Conservation (phyloP, 1,284 basidiomycete genomes). For the Gyrodon tennesseensis region DNA sequence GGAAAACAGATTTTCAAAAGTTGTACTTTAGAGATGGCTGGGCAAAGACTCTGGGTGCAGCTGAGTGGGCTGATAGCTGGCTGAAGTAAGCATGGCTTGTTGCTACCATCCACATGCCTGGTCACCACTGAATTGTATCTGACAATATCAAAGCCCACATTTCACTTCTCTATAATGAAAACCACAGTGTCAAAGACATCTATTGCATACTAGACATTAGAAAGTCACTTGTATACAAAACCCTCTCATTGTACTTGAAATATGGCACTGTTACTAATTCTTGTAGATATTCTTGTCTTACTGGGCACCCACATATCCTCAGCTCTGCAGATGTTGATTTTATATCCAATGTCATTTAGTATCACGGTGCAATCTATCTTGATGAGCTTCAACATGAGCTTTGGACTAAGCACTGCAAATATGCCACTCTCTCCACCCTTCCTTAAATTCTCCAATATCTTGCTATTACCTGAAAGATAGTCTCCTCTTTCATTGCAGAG, state of each 20-base stretch:
- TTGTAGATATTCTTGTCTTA: background rate
- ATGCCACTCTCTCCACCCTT: background rate
- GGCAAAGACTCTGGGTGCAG: background rate
- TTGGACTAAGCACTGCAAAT: background rate
- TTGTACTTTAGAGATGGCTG: no score
- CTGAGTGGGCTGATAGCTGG: background rate
- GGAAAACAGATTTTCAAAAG: no score
- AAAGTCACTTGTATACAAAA: background rate
- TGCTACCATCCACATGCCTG: background rate
- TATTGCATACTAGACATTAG: background rate
- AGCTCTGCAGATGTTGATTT: background rate
- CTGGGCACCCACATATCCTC: background rate
- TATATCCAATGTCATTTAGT: background rate
- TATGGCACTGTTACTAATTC: no score
- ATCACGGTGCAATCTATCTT: background rate
- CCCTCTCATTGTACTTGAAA: no score
- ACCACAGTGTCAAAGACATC: background rate
- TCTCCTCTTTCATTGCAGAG: background rate
- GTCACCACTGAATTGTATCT: background rate
- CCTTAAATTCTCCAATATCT: background rate
- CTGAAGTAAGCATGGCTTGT: background rate
- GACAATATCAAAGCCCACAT: constrained; percentile 1
- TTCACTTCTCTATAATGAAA: background rate
- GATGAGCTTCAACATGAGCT: background rate
- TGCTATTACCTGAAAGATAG: background rate